Evolutionary conservation across 768 basidiomycete genomes (phyloP), one percentile per base, ranked within the genome.

Genomic region (Leucocoprinus sp.): DNA sequence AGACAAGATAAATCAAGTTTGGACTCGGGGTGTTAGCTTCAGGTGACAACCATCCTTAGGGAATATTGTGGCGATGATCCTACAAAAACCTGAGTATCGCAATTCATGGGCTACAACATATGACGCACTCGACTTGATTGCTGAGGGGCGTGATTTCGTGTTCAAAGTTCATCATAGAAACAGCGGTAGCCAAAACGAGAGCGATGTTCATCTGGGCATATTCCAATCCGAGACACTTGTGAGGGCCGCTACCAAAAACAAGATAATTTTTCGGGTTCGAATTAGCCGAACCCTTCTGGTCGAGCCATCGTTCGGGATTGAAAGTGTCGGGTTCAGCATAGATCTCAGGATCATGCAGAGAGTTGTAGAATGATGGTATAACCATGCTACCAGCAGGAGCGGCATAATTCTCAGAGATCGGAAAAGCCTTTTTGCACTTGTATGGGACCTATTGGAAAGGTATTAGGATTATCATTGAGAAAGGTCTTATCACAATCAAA

Each of bases 31-130:
- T 2, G 76, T 72, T 54, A 95, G 76, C 58, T 80, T 87, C 51
- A 97, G 72, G 48, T 76, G 64, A 55, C 91, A 90, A 34, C 89
- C 90, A 57, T 97, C 93, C 62, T 88, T 83, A 8, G 96, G 96
- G 79, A 99, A 99, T 34, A 98, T 65, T 17, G 92, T 96, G n/a
- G 93, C 89, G 54, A 97, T 91, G 52, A 97, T 90, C 40, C 87
- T 90, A 47, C 2, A 52, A 55, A 46, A 17, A 24, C 18, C 17
- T 52, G 14, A 51, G 43, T 8, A 48, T 27, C 9, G 2, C 26
- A 14, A 28, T 7, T 14, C 24, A 37, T 21, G 17, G 28, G n/a
- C 21, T 49, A 8, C 39, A 39, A 14, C 45, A 37, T 29, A 1
- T 34, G 0, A 81, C 88, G 57, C 59, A 90, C 84, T 88, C 78